Conservation (phyloP, 768 basidiomycete genomes). For the Russula ochroleuca region DNA sequence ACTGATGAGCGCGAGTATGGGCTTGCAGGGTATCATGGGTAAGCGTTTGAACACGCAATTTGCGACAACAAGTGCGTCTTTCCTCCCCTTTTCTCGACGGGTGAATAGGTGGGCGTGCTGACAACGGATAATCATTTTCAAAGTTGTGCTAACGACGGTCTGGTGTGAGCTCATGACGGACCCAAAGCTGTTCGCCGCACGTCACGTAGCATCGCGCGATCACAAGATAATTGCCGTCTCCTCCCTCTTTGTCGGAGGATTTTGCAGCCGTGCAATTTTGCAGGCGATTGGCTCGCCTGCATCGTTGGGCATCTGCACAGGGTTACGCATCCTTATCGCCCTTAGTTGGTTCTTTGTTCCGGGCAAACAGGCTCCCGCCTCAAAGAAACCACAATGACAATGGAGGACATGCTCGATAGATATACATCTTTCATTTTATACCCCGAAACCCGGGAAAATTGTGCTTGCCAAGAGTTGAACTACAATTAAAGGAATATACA, state of each 20-base stretch:
- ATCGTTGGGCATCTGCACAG: conserved; percentile 63
- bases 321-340: conserved; percentile 56
- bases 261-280: conserved; percentile 57
- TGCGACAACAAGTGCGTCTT: conserved; percentile 61
- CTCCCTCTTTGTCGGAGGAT: conserved; percentile 74
- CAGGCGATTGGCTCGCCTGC: conserved; percentile 56
- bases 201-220: conserved; percentile 58
- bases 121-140: background rate
- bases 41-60: conserved; percentile 79
- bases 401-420: background rate
- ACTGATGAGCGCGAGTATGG: conserved; percentile 76
- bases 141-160: conserved; percentile 79
- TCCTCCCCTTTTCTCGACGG: background rate
- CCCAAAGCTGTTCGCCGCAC: conserved; percentile 62
- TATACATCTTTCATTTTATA: background rate
- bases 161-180: conserved; percentile 88
- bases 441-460: background rate
- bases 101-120: background rate
- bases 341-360: conserved; percentile 66
- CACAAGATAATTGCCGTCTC: conserved; percentile 63
- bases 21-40: conserved; percentile 81
- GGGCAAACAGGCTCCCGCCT: conserved; percentile 31
- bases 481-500: background rate
- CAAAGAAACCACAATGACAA: conserved; percentile 3
- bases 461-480: background rate